phyloP scores from a whole-genome alignment of 1,139 yeast genomes.

The Magnusiomyces paraingens region DNA sequence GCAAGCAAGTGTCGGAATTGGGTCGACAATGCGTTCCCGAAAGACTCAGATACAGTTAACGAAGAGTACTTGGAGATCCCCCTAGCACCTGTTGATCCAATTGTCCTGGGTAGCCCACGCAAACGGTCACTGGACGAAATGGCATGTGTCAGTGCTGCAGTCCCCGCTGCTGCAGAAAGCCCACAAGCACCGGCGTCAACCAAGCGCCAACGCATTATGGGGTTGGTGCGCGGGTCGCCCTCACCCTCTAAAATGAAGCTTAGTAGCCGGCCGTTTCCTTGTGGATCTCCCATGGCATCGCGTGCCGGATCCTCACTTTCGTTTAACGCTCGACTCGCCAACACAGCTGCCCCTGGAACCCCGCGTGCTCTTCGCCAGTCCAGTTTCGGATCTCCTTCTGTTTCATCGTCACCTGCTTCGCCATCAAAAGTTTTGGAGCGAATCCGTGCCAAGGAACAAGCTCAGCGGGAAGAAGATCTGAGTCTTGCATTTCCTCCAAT shows the following conservation, averaged over 20 bases:
- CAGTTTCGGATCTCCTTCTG: not conserved
- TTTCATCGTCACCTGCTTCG: not conserved
- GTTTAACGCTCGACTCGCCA: not conserved
- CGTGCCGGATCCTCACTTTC: not conserved
- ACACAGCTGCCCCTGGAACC: not conserved
- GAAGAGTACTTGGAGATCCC: not conserved
- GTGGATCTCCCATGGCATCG: not conserved
- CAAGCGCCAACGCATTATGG: not conserved
- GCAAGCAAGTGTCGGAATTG: not conserved
- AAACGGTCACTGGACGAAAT: not conserved
- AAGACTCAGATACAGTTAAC: not conserved
- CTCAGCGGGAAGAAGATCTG: conserved; percentile 9
- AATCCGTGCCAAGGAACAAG: conserved; percentile 30
- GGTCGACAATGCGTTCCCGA: not conserved
- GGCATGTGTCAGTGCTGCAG: not conserved
- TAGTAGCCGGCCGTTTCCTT: not conserved
- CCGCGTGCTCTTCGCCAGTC: not conserved
- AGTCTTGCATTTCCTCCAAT: not conserved
- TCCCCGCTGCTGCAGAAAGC: not conserved
- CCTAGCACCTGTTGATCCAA: not conserved
- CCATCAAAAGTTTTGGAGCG: conserved; percentile 25
- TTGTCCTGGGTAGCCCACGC: not conserved
- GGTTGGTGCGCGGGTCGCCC: not conserved
- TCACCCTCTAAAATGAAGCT: not conserved
- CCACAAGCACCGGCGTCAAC: not conserved